Conservation (phyloP, 2,329 filamentous ascomycete genomes). For the Trichocomaceae sp. region DNA sequence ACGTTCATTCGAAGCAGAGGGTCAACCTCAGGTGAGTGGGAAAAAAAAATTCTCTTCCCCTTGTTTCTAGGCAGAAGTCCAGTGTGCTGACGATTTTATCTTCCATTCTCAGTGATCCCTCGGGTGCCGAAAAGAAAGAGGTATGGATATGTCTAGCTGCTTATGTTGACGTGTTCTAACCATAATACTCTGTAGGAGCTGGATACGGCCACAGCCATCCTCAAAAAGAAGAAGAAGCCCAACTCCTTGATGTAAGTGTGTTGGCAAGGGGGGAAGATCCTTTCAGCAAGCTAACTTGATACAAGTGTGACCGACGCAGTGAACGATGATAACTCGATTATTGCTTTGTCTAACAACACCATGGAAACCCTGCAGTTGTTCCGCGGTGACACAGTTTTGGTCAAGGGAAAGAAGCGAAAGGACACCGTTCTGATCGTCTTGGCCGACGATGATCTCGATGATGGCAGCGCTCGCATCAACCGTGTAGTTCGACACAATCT, state of each 20-base stretch:
- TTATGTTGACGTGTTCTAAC: slow-evolving; percentile 19
- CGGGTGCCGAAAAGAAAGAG: slow-evolving; percentile 77
- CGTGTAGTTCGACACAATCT: slow-evolving; percentile 97
- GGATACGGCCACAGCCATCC: slow-evolving; percentile 88
- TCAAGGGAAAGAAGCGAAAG: slow-evolving; percentile 99
- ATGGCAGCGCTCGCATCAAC: slow-evolving; percentile 95
- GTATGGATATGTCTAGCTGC: slow-evolving; percentile 47
- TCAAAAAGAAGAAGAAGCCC: slow-evolving; percentile 99
- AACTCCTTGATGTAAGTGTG: slow-evolving; percentile 85
- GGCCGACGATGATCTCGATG: slow-evolving; percentile 95
- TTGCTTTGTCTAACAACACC: slow-evolving; percentile 94
- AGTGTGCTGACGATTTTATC: background rate
- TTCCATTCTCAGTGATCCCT: slow-evolving; percentile 62
- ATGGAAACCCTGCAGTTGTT: slow-evolving; percentile 98
- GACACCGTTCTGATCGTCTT: slow-evolving; percentile 97
- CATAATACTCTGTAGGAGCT: slow-evolving; percentile 59
- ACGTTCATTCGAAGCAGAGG: slow-evolving; percentile 67
- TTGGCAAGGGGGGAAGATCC: background rate
- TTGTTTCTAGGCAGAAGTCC: background rate
- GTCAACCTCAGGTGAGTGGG: slow-evolving; percentile 72
- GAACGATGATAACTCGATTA: slow-evolving; percentile 99
- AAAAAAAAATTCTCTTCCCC: background rate
- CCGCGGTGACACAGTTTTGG: slow-evolving; percentile 94
- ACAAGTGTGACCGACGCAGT: slow-evolving; percentile 93
- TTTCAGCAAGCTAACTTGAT: slow-evolving; percentile 9